Evolutionary conservation across 1,284 basidiomycete genomes (phyloP).

Genomic region (Ceratobasidium sp.): DNA sequence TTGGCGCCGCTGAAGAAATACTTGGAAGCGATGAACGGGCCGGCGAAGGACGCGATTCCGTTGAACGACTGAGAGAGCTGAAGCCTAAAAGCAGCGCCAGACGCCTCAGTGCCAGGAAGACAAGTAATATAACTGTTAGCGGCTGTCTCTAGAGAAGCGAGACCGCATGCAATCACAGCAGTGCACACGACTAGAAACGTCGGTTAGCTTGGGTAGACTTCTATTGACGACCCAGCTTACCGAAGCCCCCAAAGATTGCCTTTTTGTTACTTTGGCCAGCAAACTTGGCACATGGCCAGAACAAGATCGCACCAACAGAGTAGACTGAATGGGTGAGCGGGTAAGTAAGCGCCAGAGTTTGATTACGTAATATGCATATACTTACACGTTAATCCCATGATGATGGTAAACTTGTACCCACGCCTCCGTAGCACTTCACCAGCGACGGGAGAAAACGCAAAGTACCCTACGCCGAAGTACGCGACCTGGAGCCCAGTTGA

Average conservation of each 20-base stretch:
- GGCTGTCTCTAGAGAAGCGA: conserved; percentile 71
- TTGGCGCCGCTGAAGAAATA: conserved; percentile 55
- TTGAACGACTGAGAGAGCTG: conserved; percentile 86
- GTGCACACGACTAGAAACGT: conserved; percentile 38
- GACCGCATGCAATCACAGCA: conserved; percentile 66
- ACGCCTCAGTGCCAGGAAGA: conserved; percentile 61
- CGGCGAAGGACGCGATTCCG: conserved; percentile 78
- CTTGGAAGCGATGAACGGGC: conserved; percentile 77
- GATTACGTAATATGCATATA: conserved; percentile 15
- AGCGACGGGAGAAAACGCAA: conserved; percentile 67
- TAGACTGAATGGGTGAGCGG: conserved; percentile 69
- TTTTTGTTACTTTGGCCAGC: conserved; percentile 51
- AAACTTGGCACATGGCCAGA: conserved; percentile 80
- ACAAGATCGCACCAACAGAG: conserved; percentile 68
- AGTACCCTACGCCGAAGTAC: conserved; percentile 74
- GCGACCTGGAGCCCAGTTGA: conserved; percentile 86
- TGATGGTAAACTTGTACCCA: conserved; percentile 56
- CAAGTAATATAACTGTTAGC: conserved; percentile 82
- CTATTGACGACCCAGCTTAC: conserved; percentile 60
- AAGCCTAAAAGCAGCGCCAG: conserved; percentile 77
- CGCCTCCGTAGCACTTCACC: conserved; percentile 59
- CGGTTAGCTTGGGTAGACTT: not conserved
- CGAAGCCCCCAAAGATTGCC: conserved; percentile 71
- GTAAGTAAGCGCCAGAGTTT: conserved; percentile 73
- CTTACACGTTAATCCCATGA: conserved; percentile 39